Evolutionary conservation across 169 alveolate genomes (phyloP).

Genomic region (Eimeria zaria): DNA sequence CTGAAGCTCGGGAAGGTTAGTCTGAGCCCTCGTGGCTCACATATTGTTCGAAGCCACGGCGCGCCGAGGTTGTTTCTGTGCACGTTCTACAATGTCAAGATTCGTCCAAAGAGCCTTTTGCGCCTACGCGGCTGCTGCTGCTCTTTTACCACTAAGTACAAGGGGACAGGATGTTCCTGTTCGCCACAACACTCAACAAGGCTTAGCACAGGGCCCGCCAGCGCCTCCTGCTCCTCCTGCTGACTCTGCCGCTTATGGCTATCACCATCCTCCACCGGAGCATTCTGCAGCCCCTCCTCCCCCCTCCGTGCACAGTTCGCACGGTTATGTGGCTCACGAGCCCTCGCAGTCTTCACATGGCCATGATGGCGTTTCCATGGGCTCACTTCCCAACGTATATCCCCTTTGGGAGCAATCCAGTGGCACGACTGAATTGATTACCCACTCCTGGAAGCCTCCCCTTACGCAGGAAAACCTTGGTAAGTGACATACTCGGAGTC

Average conservation of each 20-base stretch:
- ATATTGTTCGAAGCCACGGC: not conserved
- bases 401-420: slow-evolving; percentile 57
- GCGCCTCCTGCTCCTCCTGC: slow-evolving; percentile 31
- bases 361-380: not conserved
- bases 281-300: slow-evolving; percentile 40
- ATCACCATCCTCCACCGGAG: slow-evolving; percentile 38
- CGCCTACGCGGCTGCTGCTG: slow-evolving; percentile 75
- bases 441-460: slow-evolving; percentile 73
- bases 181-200: slow-evolving; percentile 45
- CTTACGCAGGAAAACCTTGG: slow-evolving; percentile 60
- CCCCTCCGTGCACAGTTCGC: slow-evolving; percentile 68
- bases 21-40: slow-evolving; percentile 2
- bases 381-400: not conserved
- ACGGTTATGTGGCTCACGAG: slow-evolving; percentile 78
- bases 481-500: not conserved
- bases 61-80: not conserved
- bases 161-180: slow-evolving; percentile 61
- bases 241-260: slow-evolving; percentile 58
- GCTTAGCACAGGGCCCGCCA: slow-evolving; percentile 40
- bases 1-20: not conserved
- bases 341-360: not conserved
- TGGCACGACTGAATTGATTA: slow-evolving; percentile 38
- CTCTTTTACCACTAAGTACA: slow-evolving; percentile 23
- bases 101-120: slow-evolving; percentile 31
- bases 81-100: not conserved